Base-by-base conservation (phyloP, 1,139 yeast species). In the Scheffersomyces segobiensis region DNA sequence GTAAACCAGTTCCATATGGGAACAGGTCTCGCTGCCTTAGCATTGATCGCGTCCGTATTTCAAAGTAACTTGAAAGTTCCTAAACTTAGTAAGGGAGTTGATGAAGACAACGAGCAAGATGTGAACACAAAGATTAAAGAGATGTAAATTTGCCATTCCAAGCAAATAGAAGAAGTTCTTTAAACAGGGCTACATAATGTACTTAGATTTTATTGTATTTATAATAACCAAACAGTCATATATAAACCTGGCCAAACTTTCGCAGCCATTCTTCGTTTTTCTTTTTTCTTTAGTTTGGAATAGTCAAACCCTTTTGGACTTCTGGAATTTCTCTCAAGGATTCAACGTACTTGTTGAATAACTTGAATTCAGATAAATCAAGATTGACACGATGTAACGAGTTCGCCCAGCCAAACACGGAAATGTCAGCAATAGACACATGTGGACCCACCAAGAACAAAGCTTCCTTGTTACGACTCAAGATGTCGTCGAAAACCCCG, bases 371-470 rank as follows among this genome's bases (percentile, higher is more conserved):
- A 19, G 67, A 65, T 26, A 80, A 56, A 57, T 81, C 82, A 60
- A 81, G 69, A 0, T 70, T 78, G 51, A 77, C 55, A 19, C 19
- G 49, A 2, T 54, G 53, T 17, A 65, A 49, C 52, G 52, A 42
- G 19, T 50, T 53, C 48, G 71, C 70, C 84, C 83, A 81, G 3
- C 83, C 75, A 59, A 73, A 78, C 17, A 77, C 67, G 19, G 79
- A 79, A 55, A 86, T 67, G 67, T 87, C 91, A 17, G 88, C 87
- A 64, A 84, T 71, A 32, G 85, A 74, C 57, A 84, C 63, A 61
- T 83, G 86, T 65, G 81, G 79, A 48, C 90, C 89, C 51, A 85
- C 90, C 18, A 87, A 71, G 69, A 70, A 86, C 49, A 80, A 81
- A 60, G 79, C 83, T 55, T 71, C 69, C 47, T 65, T 56, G 60